phyloP scores from a whole-genome alignment of 140 eudicot genomes.

The Erigeron philadelphicus region DNA sequence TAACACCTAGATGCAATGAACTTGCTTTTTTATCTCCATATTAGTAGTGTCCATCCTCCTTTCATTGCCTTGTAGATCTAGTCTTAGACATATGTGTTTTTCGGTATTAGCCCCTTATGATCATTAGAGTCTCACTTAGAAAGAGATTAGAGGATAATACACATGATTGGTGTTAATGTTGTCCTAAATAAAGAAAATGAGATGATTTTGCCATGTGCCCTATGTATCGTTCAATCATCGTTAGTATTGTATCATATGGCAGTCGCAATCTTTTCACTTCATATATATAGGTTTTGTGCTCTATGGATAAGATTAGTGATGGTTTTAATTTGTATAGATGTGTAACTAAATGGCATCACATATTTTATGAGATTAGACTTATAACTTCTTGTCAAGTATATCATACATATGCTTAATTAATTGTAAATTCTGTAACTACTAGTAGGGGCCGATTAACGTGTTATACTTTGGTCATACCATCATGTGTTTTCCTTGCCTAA shows the following conservation, averaged over 20 bases:
- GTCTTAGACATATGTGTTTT: too few species aligned
- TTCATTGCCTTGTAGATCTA: too few species aligned
- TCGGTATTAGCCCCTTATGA: neutral
- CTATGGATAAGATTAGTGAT: neutral
- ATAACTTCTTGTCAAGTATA: too few species aligned
- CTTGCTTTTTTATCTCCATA: too few species aligned
- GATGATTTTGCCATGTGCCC: slow-evolving; percentile 26
- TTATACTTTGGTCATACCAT: neutral
- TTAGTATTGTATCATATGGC: neutral
- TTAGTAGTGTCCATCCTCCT: too few species aligned
- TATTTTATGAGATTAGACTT: neutral
- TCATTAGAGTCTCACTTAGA: slow-evolving; percentile 20
- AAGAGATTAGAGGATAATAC: slow-evolving; percentile 21
- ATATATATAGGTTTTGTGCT: neutral
- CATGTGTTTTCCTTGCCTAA: neutral
- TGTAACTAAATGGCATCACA: neutral
- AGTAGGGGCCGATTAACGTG: slow-evolving; percentile 1
- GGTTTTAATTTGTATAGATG: neutral
- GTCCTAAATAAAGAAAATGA: slow-evolving; percentile 20
- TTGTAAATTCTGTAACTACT: too few species aligned
- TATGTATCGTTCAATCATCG: slow-evolving; percentile 11
- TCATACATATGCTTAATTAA: too few species aligned
- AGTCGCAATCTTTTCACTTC: neutral
- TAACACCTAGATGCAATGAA: too few species aligned
- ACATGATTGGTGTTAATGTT: slow-evolving; percentile 29